phyloP scores from a whole-genome alignment of 2,329 filamentous ascomycete genomes.

The Cadophora sp. region DNA sequence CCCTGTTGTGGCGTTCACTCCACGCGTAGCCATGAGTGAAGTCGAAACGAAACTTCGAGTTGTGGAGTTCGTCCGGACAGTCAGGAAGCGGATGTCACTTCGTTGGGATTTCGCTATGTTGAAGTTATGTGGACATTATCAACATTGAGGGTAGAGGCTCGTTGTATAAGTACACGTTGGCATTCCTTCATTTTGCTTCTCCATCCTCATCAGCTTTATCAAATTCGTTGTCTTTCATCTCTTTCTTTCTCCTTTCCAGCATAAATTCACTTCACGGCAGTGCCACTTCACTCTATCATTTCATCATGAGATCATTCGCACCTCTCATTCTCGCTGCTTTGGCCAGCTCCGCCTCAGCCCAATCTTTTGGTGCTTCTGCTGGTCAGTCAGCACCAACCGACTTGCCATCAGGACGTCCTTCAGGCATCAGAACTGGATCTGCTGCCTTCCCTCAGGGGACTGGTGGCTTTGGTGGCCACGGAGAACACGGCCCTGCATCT shows the following conservation, averaged over 20 bases:
- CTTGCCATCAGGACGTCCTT: neutral
- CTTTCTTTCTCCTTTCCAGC: slow-evolving; percentile 1
- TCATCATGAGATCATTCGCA: slow-evolving; percentile 20
- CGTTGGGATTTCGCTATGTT: neutral
- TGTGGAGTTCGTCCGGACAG: slow-evolving; percentile 18
- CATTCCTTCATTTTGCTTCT: slow-evolving; percentile 7
- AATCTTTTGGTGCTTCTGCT: slow-evolving; percentile 17
- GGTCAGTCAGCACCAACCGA: slow-evolving; percentile 9
- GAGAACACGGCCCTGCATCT: neutral
- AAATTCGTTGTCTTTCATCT: slow-evolving; percentile 1
- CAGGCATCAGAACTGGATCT: slow-evolving; percentile 5
- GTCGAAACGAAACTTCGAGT: slow-evolving; percentile 14
- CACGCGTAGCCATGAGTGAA: slow-evolving; percentile 17
- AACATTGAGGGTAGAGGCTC: neutral
- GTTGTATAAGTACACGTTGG: slow-evolving; percentile 18
- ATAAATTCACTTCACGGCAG: slow-evolving; percentile 7
- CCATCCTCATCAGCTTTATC: slow-evolving; percentile 16
- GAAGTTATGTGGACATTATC: neutral
- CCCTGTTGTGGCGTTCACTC: neutral
- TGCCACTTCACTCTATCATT: slow-evolving; percentile 13
- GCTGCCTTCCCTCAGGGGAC: slow-evolving; percentile 9
- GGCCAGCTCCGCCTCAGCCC: slow-evolving; percentile 24
- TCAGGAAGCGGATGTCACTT: neutral
- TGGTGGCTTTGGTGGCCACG: slow-evolving; percentile 1
- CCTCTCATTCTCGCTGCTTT: slow-evolving; percentile 21